Percentiles rank a stretch among this genome's conserved stretches.
phyloP scores from a whole-genome alignment of 306 rosid genomes.

The Quercus dentata region DNA sequence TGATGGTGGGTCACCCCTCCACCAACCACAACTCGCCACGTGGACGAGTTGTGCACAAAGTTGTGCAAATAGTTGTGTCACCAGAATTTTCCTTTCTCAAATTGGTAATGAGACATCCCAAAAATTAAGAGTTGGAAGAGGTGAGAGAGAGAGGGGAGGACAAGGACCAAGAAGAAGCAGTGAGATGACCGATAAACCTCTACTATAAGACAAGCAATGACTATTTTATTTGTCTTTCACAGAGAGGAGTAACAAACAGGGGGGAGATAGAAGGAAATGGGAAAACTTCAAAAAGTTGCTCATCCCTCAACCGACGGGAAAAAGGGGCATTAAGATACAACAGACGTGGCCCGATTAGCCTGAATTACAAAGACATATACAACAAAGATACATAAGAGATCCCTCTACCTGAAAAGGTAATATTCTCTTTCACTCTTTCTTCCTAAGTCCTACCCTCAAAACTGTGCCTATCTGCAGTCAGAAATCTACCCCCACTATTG shows the following conservation, averaged over 20 bases:
- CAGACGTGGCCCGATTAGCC: constrained; percentile 41
- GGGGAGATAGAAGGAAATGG: neutral
- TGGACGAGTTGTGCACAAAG: too few species aligned
- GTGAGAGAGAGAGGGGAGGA: neutral
- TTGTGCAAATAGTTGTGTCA: too few species aligned
- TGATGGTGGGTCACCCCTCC: too few species aligned
- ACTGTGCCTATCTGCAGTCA: constrained; percentile 24
- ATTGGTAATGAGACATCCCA: neutral
- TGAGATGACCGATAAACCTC: neutral
- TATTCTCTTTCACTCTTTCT: constrained; percentile 15
- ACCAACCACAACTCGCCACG: too few species aligned
- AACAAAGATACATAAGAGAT: constrained; percentile 27
- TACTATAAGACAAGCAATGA: neutral
- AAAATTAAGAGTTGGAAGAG: neutral
- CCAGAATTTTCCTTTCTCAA: neutral
- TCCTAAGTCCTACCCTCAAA: constrained; percentile 35
- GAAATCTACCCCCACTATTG: constrained; percentile 36
- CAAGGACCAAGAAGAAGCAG: neutral
- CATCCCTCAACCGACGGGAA: constrained; percentile 27
- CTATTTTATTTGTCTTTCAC: constrained; percentile 14
- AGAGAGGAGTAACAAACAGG: neutral
- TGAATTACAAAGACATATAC: constrained; percentile 51
- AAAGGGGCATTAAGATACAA: constrained; percentile 37
- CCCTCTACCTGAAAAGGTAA: constrained; percentile 26
- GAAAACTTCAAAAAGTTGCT: constrained; percentile 11